Evolutionary conservation across 176 grass and related monocot genomes (phyloP).

Genomic region (Triticum dicoccoides): DNA sequence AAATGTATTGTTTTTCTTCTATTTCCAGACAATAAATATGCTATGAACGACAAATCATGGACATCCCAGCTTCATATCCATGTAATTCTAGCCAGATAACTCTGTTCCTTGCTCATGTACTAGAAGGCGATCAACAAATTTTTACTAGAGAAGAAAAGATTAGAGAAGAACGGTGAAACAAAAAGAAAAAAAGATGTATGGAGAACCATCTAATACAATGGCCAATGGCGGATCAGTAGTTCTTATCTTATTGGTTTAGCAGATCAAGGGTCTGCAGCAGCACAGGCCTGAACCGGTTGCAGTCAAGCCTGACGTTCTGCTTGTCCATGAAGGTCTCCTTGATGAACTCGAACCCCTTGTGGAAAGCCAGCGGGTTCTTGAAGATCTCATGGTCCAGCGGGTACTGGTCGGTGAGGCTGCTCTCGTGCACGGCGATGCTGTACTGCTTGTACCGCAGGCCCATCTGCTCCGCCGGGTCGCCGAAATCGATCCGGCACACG

Average conservation of each 20-base stretch:
- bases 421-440: constrained; percentile 66
- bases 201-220: constrained; percentile 17
- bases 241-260: constrained; percentile 56
- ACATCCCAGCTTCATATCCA: constrained; percentile 20
- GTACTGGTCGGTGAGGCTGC: constrained; percentile 64
- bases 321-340: constrained; percentile 74
- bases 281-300: constrained; percentile 60
- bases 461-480: constrained; percentile 51
- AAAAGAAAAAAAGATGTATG: not conserved
- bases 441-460: constrained; percentile 77
- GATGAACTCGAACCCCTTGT: constrained; percentile 73
- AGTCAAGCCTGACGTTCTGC: constrained; percentile 81
- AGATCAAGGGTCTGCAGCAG: constrained; percentile 69
- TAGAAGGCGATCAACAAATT: constrained; percentile 38
- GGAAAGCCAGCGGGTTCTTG: constrained; percentile 54
- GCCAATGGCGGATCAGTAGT: not conserved
- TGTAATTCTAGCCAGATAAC: constrained; percentile 12
- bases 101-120: constrained; percentile 15
- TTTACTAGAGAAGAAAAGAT: constrained; percentile 19
- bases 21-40: constrained; percentile 16
- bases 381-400: constrained; percentile 67
- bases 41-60: constrained; percentile 8
- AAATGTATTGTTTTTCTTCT: constrained; percentile 1
- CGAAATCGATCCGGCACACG: constrained; percentile 67
- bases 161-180: not conserved